Percentiles rank a stretch among this genome's conserved stretches.
Evolutionary conservation across 208 protist genomes (phyloP).

Genomic region (Crithidia bombi): DNA sequence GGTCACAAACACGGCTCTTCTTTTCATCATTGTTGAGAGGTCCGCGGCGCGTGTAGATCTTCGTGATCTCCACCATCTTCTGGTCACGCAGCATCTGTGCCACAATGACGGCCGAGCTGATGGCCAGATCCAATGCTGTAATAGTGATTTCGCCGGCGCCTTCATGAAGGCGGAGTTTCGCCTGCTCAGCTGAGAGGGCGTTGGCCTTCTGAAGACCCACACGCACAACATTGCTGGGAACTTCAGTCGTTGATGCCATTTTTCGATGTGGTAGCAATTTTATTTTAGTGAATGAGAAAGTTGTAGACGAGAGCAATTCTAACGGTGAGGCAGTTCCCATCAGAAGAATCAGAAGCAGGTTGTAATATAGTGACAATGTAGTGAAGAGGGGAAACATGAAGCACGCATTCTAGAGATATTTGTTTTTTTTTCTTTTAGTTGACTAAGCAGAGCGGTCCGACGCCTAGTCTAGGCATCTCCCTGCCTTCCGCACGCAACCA

Average conservation of each 20-base stretch:
- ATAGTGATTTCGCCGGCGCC: conserved; percentile 44
- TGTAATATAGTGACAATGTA: too few species aligned
- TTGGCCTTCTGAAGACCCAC: conserved; percentile 50
- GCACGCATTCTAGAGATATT: too few species aligned
- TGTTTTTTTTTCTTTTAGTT: too few species aligned
- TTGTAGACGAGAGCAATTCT: neutral
- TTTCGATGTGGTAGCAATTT: neutral
- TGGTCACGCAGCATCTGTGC: conserved; percentile 62
- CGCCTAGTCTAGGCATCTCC: too few species aligned
- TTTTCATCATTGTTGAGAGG: conserved; percentile 31
- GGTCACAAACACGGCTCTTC: conserved; percentile 34
- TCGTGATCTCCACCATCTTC: conserved; percentile 55
- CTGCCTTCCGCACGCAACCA: too few species aligned
- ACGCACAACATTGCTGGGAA: conserved; percentile 45
- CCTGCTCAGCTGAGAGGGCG: conserved; percentile 50
- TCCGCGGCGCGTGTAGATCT: conserved; percentile 49
- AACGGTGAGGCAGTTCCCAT: neutral
- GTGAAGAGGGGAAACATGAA: too few species aligned
- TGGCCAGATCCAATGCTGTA: conserved; percentile 47
- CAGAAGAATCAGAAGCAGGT: neutral
- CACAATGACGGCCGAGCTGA: conserved; percentile 53
- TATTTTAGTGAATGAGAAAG: conserved; percentile 5
- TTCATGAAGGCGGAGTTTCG: conserved; percentile 53
- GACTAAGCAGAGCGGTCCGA: too few species aligned
- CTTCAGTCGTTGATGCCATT: conserved; percentile 14